Conservation (phyloP, 495 filamentous ascomycete species). For the Lasiosphaeriaceae sp. region DNA sequence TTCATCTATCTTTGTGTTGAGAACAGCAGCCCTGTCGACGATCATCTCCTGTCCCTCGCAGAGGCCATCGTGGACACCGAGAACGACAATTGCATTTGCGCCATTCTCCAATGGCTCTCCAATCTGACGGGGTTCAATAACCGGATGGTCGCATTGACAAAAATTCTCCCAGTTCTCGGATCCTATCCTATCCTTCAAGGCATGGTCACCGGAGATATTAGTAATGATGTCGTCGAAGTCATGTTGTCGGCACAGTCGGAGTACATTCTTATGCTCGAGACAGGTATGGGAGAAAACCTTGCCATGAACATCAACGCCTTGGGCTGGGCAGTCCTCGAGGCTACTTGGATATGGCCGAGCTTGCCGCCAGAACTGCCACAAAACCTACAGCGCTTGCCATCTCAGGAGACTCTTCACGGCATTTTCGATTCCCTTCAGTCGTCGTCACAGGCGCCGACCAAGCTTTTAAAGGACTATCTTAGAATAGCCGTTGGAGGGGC, state of each 20-base stretch:
- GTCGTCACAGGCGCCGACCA: background rate
- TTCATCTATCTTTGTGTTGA: slow-evolving; percentile 14
- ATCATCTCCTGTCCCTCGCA: slow-evolving; percentile 6
- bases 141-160: slow-evolving; percentile 16
- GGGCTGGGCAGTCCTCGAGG: slow-evolving; percentile 6
- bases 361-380: slow-evolving; percentile 5
- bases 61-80: slow-evolving; percentile 12
- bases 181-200: background rate
- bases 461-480: slow-evolving; percentile 9
- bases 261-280: slow-evolving; percentile 2
- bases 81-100: slow-evolving; percentile 10
- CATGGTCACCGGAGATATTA: slow-evolving; percentile 4
- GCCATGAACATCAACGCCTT: slow-evolving; percentile 13
- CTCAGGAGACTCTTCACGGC: slow-evolving; percentile 9
- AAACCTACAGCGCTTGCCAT: slow-evolving; percentile 7
- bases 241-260: slow-evolving; percentile 9
- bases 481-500: slow-evolving; percentile 7
- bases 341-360: slow-evolving; percentile 9
- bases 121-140: slow-evolving; percentile 10
- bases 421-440: slow-evolving; percentile 11
- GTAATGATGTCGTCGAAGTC: slow-evolving; percentile 8
- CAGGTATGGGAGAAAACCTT: slow-evolving; percentile 13
- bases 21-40: slow-evolving; percentile 4
- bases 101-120: slow-evolving; percentile 8
- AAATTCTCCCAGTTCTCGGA: slow-evolving; percentile 7